Conservation (phyloP, 169 alveolate species). For the Cryptosporidium muris region DNA sequence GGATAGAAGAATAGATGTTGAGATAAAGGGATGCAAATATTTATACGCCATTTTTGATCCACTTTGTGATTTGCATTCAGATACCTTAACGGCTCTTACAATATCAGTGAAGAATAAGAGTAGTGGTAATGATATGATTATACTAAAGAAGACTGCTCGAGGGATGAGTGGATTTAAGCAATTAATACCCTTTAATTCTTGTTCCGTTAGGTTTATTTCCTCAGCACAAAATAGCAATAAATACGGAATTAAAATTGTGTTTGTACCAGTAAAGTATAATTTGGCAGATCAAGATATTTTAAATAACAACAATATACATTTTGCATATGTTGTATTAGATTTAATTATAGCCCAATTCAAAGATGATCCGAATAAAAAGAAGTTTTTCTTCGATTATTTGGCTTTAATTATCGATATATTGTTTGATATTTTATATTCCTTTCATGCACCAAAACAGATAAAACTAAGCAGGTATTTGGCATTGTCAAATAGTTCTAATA, state of each 20-base stretch:
- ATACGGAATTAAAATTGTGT: constrained; percentile 26
- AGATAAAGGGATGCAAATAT: constrained; percentile 62
- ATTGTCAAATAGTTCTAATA: too few species aligned
- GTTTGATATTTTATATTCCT: too few species aligned
- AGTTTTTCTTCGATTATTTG: neutral
- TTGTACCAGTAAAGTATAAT: constrained; percentile 30
- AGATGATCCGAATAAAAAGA: neutral
- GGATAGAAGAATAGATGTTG: constrained; percentile 25
- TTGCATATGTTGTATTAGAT: constrained; percentile 32
- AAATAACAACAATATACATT: constrained; percentile 36
- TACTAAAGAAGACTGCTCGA: constrained; percentile 9
- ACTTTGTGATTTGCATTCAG: constrained; percentile 71
- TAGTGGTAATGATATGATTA: constrained; percentile 1
- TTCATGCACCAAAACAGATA: too few species aligned
- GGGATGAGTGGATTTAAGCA: constrained; percentile 21
- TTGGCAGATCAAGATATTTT: constrained; percentile 4
- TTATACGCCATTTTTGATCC: constrained; percentile 73
- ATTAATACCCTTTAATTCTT: constrained; percentile 17
- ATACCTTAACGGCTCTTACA: constrained; percentile 40
- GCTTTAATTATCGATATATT: too few species aligned
- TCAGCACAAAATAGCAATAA: constrained; percentile 6
- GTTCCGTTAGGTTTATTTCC: constrained; percentile 7
- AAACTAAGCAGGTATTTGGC: too few species aligned
- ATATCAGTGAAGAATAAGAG: constrained; percentile 37
- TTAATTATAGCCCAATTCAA: neutral